Conservation (phyloP, 2,329 filamentous ascomycete species). For the Colletotrichum sansevieriae region DNA sequence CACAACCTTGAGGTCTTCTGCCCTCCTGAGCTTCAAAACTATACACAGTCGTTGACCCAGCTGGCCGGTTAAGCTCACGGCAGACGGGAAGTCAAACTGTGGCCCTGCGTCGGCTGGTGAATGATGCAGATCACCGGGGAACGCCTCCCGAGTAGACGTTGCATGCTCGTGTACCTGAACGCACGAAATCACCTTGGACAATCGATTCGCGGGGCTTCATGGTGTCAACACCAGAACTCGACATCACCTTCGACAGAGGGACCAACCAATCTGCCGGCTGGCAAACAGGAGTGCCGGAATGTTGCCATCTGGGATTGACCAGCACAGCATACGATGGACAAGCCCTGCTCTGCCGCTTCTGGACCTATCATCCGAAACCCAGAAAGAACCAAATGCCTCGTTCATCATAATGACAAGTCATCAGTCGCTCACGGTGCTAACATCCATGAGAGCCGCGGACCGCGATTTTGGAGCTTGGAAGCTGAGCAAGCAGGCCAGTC, state of each 20-base stretch:
- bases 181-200: not conserved
- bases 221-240: not conserved
- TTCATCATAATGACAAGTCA: not conserved
- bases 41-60: not conserved
- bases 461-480: too few species aligned
- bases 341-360: not conserved
- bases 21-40: not conserved
- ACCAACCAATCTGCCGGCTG: rapidly evolving
- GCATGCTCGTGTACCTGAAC: not conserved
- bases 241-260: not conserved
- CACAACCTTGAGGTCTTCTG: too few species aligned
- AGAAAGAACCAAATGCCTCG: constrained; percentile 1
- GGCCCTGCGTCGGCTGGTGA: not conserved
- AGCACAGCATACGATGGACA: too few species aligned
- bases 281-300: too few species aligned
- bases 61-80: not conserved
- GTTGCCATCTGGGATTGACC: not conserved
- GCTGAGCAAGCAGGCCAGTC: too few species aligned
- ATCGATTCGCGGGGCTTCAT: not conserved
- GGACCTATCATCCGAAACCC: not conserved
- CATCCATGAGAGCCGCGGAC: too few species aligned
- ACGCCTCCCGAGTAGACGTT: constrained; percentile 1
- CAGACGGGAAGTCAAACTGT: constrained; percentile 16
- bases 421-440: not conserved
- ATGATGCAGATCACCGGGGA: not conserved